Conservation (phyloP, 257 asterid genomes). For the Eustoma russellianum region DNA sequence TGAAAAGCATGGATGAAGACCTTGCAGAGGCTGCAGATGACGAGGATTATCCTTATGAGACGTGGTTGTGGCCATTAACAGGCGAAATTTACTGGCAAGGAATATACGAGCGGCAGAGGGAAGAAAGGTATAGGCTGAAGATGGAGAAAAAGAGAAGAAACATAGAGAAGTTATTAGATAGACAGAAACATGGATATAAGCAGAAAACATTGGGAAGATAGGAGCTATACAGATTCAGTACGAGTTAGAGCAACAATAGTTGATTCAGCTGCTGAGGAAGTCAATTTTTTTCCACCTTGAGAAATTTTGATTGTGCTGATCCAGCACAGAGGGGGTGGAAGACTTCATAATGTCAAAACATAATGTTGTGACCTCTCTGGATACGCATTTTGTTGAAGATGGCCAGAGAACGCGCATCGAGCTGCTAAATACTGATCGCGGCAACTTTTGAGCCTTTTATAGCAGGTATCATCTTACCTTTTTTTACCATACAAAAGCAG, state of each 20-base stretch:
- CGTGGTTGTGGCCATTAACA: conserved; percentile 92
- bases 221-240: neutral
- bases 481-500: no score
- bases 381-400: neutral
- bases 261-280: neutral
- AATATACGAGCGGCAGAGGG: conserved; percentile 81
- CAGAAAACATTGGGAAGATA: conserved; percentile 75
- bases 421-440: no score
- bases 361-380: conserved; percentile 31
- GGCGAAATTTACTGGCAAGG: conserved; percentile 99
- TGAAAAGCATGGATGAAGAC: conserved; percentile 94
- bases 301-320: neutral
- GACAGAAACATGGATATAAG: conserved; percentile 71
- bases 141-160: conserved; percentile 92
- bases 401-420: no score
- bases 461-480: no score
- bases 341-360: neutral
- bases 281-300: neutral
- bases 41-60: conserved; percentile 60
- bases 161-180: conserved; percentile 61
- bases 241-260: no score
- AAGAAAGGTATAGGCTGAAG: conserved; percentile 76
- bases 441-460: no score
- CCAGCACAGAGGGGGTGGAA: conserved; percentile 1
- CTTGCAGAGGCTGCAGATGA: conserved; percentile 98